phyloP scores from a whole-genome alignment of 2,329 filamentous ascomycete species.

The Scortechinia acanthostroma region DNA sequence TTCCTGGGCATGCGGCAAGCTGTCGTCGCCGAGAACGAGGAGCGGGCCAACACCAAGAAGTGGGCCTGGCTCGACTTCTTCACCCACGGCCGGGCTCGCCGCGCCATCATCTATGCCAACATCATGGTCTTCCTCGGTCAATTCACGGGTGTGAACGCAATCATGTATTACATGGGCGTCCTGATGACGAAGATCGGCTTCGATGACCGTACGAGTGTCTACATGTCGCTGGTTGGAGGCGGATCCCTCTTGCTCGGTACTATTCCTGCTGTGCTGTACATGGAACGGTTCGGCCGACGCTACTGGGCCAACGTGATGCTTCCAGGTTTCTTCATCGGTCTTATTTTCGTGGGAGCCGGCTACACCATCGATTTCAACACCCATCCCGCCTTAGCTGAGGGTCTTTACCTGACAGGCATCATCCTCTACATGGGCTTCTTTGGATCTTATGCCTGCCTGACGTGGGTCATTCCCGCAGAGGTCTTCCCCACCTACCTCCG shows the following conservation, averaged over 20 bases:
- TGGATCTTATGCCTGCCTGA: slow-evolving; percentile 56
- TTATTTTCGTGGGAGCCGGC: slow-evolving; percentile 57
- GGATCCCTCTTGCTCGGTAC: slow-evolving; percentile 61
- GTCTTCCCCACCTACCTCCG: slow-evolving; percentile 69
- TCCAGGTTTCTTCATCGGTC: slow-evolving; percentile 64
- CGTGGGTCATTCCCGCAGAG: slow-evolving; percentile 62
- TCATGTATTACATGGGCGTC: slow-evolving; percentile 67
- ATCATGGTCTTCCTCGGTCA: slow-evolving; percentile 67
- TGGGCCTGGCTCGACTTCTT: slow-evolving; percentile 71
- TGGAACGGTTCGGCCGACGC: slow-evolving; percentile 66
- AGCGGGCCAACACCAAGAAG: slow-evolving; percentile 39
- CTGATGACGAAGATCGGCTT: slow-evolving; percentile 66
- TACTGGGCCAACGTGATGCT: slow-evolving; percentile 72
- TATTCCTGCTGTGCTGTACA: slow-evolving; percentile 61
- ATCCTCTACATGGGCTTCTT: slow-evolving; percentile 66
- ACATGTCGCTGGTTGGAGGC: slow-evolving; percentile 71
- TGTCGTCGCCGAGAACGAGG: slow-evolving; percentile 46
- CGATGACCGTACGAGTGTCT: slow-evolving; percentile 50
- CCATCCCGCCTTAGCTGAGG: slow-evolving; percentile 29
- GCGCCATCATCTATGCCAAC: slow-evolving; percentile 61
- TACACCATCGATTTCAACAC: slow-evolving; percentile 31
- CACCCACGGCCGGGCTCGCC: slow-evolving; percentile 59
- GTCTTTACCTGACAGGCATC: slow-evolving; percentile 60
- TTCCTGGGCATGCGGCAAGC: slow-evolving; percentile 68
- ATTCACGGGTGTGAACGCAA: slow-evolving; percentile 63